A percentile compares a stretch with the other conserved stretches of the same genome.
phyloP scores from a whole-genome alignment of 768 basidiomycete genomes.

The Mycena venus region DNA sequence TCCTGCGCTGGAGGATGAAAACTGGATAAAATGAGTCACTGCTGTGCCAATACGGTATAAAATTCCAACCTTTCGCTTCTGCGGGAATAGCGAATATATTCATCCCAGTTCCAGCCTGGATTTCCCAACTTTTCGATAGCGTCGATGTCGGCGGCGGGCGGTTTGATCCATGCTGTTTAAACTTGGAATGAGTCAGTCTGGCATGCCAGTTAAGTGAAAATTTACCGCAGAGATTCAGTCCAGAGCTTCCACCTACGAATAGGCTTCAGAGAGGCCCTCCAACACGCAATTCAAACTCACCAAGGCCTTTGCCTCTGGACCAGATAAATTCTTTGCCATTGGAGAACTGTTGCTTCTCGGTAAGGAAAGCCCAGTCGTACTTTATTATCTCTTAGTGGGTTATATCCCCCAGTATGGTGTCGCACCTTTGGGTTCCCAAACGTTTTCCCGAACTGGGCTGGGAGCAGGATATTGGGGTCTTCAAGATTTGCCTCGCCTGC shows the following conservation, averaged over 20 bases:
- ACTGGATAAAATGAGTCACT: no score
- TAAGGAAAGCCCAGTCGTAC: constrained; percentile 55
- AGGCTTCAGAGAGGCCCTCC: not conserved
- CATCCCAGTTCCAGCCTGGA: constrained; percentile 67
- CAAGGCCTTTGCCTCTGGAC: constrained; percentile 50
- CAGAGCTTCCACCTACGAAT: constrained; percentile 56
- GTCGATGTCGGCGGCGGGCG: constrained; percentile 45
- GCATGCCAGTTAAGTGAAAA: not conserved
- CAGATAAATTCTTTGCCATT: constrained; percentile 43
- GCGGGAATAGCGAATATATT: constrained; percentile 53
- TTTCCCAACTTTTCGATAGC: constrained; percentile 65
- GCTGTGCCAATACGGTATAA: no score
- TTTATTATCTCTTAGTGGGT: constrained; percentile 1
- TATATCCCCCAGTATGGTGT: not conserved
- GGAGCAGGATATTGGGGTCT: constrained; percentile 51
- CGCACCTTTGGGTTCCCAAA: constrained; percentile 45
- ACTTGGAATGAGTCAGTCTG: constrained; percentile 36
- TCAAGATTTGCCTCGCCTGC: constrained; percentile 50
- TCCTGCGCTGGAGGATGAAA: constrained; percentile 44
- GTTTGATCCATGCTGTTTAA: constrained; percentile 41
- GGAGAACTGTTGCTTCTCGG: constrained; percentile 43
- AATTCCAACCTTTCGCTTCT: constrained; percentile 52
- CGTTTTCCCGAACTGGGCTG: constrained; percentile 45
- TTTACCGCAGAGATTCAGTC: constrained; percentile 56
- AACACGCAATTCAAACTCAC: constrained; percentile 27